Evolutionary conservation across 2,329 filamentous ascomycete genomes (phyloP), one percentile per base, ranked within the genome.

Genomic region (Ophiostoma sp.): DNA sequence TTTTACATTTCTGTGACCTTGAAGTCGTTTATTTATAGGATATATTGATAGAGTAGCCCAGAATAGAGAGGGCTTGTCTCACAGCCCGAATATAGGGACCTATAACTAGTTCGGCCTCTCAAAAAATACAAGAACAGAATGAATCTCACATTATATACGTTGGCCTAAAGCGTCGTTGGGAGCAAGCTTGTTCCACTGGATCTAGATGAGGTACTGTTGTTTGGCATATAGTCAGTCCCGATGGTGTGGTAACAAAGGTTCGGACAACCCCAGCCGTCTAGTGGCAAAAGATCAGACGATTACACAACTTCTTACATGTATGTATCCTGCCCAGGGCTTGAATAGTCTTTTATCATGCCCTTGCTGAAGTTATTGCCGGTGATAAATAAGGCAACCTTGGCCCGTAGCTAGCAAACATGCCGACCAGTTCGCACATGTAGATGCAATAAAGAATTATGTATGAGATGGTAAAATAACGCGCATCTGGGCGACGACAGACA

Each of bases 361-460:
- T 85, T 86, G 72, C 80, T 80, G 52, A 83, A 78, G 76, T 85
- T 85, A 75, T 81, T 84, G 5, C 84, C 84, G 7, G 82, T 85
- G 70, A 90, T 80, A 76, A 89, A 90, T 75, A 91, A 91, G 1
- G 88, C 90, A 1, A 86, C 88, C 71, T 85, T 87, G 14, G 85
- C 87, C 82, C 78, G 74, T 88, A 87, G 40, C 78, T 74, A 69
- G 82, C 81, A 63, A 90, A 80, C 67, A 88, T 79, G 73, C 89
- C 84, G 12, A 90, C 80, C 12, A 90, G 81, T 70, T 87, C 83
- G 55, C 78, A 77, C 1, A 87, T 90, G 75, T 86, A 89, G 27
- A 27, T 27, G 27, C 27, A 27, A 27, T 27, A 27, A 27, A 27
- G 27, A 27, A 27, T 27, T 27, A 27, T 27, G 27, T 27, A 27